phyloP scores from a whole-genome alignment of 768 basidiomycete species.

The Hysterangium stoloniferum region DNA sequence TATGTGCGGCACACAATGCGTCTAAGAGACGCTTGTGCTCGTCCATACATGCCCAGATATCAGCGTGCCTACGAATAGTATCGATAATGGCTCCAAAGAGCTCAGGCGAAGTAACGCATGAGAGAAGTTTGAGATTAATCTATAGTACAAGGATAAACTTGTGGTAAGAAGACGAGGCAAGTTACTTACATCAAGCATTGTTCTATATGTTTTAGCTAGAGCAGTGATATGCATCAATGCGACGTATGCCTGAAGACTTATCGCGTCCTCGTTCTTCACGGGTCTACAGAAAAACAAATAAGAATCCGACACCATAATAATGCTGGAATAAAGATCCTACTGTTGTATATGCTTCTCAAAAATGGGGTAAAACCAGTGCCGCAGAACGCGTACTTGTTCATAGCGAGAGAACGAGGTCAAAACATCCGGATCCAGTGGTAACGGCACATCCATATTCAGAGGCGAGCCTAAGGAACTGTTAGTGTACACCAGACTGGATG shows the following conservation, averaged over 20 bases:
- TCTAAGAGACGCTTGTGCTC: constrained; percentile 44
- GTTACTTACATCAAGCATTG: constrained; percentile 55
- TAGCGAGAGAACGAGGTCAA: constrained; percentile 54
- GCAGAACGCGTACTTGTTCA: constrained; percentile 65
- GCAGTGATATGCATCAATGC: constrained; percentile 53
- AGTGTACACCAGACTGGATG: not conserved
- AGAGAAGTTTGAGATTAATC: constrained; percentile 37
- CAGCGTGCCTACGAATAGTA: constrained; percentile 59
- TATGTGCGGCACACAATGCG: constrained; percentile 55
- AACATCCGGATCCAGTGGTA: constrained; percentile 17
- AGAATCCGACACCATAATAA: not conserved
- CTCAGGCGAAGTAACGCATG: constrained; percentile 42
- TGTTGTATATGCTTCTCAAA: constrained; percentile 41
- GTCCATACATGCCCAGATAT: constrained; percentile 77
- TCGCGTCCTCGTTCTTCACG: constrained; percentile 8
- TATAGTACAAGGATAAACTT: constrained; percentile 12
- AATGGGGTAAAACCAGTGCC: constrained; percentile 69
- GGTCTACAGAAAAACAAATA: not conserved
- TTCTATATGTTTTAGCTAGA: constrained; percentile 54
- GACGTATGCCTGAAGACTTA: constrained; percentile 49
- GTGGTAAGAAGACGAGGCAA: not conserved
- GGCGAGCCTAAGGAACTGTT: constrained; percentile 26
- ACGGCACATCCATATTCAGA: constrained; percentile 20
- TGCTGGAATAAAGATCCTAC: not conserved
- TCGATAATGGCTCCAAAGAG: constrained; percentile 58